A percentile compares a stretch with the other conserved stretches of the same genome.
These are phyloP conservation scores for Microascus cirrosus DNA, from an alignment of 2,329 filamentous ascomycete genomes.

Conservation along the genomic window DNA sequence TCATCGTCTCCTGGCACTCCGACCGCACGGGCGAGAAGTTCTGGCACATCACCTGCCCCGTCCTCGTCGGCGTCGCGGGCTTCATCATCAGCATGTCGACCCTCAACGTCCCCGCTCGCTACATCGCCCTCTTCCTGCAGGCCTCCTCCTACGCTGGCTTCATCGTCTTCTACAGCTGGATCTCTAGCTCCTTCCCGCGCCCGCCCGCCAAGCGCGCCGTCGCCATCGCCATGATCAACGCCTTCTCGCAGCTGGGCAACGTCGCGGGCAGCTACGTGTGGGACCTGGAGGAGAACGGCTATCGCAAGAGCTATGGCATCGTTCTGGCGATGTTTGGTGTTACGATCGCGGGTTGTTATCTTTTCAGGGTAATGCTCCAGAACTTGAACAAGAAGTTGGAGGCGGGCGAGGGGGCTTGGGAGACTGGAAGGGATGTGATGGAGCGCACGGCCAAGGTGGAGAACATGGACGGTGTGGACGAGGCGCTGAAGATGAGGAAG, in stretches of 20 bases:
- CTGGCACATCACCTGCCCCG: conserved; percentile 45
- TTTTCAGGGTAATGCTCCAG: background rate
- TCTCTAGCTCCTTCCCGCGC: conserved; percentile 43
- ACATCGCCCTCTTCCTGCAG: conserved; percentile 49
- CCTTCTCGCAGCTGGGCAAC: background rate
- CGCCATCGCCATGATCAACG: conserved; percentile 4
- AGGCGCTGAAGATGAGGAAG: background rate
- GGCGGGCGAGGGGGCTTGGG: background rate
- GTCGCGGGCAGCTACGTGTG: background rate
- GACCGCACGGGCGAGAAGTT: conserved; percentile 46
- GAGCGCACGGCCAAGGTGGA: background rate
- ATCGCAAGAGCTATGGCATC: background rate
- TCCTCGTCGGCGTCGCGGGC: conserved; percentile 39
- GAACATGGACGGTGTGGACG: background rate
- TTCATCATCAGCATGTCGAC: conserved; percentile 52
- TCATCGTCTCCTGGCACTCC: conserved; percentile 43
- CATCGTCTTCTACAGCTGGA: conserved; percentile 49
- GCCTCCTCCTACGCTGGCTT: conserved; percentile 45
- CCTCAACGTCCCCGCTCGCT: conserved; percentile 41
- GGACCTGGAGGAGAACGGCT: background rate
- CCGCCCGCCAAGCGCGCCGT: conserved; percentile 50
- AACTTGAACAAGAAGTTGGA: background rate
- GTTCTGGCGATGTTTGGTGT: background rate
- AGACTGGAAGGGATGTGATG: background rate
- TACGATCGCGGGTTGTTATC: background rate